phyloP scores from a whole-genome alignment of 176 grass and related monocot species.

The Triticum monococcum region DNA sequence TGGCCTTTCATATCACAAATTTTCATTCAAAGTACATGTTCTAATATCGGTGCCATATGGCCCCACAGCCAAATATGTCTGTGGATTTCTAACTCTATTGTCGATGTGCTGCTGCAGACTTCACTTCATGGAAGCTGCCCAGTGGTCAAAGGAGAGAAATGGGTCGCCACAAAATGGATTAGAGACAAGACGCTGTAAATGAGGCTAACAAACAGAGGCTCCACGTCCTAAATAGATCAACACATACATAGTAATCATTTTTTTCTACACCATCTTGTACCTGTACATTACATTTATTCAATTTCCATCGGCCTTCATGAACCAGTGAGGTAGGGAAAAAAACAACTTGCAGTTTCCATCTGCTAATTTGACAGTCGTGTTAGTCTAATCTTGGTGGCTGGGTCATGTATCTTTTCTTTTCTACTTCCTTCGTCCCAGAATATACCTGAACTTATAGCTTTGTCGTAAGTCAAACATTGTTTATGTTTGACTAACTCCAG shows the following conservation, averaged over 20 bases:
- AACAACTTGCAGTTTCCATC: not conserved
- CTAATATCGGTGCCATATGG: not conserved
- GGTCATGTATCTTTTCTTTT: not conserved
- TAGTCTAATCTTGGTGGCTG: not conserved
- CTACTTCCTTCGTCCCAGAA: too few relatives aligned
- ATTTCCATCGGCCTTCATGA: constrained; percentile 10
- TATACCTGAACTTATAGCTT: not conserved
- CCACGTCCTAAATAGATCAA: constrained; percentile 34
- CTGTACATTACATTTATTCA: constrained; percentile 43
- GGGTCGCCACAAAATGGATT: constrained; percentile 98
- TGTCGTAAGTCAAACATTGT: not conserved
- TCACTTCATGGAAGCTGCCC: constrained; percentile 95
- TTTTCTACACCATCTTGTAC: constrained; percentile 18
- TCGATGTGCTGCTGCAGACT: constrained; percentile 33
- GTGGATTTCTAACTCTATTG: not conserved
- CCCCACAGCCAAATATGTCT: not conserved
- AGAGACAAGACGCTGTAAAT: constrained; percentile 50
- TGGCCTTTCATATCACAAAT: not conserved
- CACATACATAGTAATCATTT: constrained; percentile 27
- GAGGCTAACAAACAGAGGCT: not conserved
- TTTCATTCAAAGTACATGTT: not conserved
- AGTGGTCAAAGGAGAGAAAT: constrained; percentile 91
- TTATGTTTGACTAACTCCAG: not conserved
- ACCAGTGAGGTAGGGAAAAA: not conserved
- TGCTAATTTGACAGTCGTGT: not conserved